Base-by-base conservation (phyloP, 352 stramenopile genomes). In the Globisporangium abappressorium region DNA sequence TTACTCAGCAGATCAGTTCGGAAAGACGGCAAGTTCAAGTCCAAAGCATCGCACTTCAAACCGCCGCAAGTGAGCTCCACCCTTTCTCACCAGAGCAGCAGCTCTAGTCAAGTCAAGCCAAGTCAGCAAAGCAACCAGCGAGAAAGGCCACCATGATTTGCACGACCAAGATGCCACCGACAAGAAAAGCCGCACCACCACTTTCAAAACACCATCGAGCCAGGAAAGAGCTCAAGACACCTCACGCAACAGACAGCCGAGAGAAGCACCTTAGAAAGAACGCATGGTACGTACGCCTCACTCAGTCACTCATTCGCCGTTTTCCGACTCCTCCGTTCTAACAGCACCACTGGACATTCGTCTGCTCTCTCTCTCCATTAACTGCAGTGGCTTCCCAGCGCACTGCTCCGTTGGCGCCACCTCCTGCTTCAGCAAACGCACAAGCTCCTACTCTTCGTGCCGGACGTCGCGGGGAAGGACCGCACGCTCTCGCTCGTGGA, bases 341-440 rank as follows among this genome's bases (percentile, higher is more conserved):
- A 14, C 18, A 53, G 20, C 33, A 12, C 24, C 24, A 26, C 24
- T 26, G 24, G 24, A 1, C 24, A 26, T 26, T 26, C 24, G 24
- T 26, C 24, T 26, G 24, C 24, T 26, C 24, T 26, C 24, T 26
- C 24, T 26, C 24, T 26, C 24, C 24, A 26, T 26, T 26, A 26
- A 15, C 11, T 43, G 36, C 54, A 71, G 59, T 66, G 59, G 53
- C 59, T 67, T 8, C 59, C 38, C 41, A 54, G 28, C 6, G 46
- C 38, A 15, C 22, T 71, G n/a, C 54, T 28, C 66, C 59, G 62
- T 22, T 71, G 58, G 66, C 30, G 22, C n/a, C 20, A 7, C 41
- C 59, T 66, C 24, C 51, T 71, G 26, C 43, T 64, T 28, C 38
- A 43, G 51, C 59, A 59, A 22, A 49, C 58, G 30, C 14, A 15